Base-by-base conservation (phyloP, 2,329 filamentous ascomycete genomes). In the Claviceps spartinae region DNA sequence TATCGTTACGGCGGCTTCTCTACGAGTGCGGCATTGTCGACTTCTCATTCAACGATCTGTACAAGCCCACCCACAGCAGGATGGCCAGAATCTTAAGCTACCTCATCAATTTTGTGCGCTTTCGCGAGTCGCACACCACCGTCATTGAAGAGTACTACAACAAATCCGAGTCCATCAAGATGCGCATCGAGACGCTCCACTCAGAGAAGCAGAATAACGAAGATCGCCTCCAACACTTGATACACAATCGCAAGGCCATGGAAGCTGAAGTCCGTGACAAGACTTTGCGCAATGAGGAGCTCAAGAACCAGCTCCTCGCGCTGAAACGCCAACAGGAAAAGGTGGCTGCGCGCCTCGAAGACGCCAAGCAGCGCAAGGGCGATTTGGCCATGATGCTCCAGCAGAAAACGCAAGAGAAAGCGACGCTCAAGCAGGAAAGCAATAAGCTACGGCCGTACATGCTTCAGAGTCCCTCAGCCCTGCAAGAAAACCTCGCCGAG, bases 21-120 rank as follows among this genome's bases (percentile, higher is more conserved):
- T 72, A 82, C 54, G 88, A 91, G 74, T 97, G 93, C 65, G 89
- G 89, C 47, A 87, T 98, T 60, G 84, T 83, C 55, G 93, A 98
- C 68, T 95, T 98, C 62, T 88, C 86, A 38, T 95, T 97, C 69
- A 83, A 83, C 54, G 93, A 98, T 66, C 74, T 98, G 5, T 91
- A 94, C 65, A 86, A 85, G 65, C 93, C 93, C 16, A 95, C 88
- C 1, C 87, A 94, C 64, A 85, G 88, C 53, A 86, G 93, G 45
- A 78, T 97, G 14, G 85, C 91, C 62, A 95, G 93, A 72, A 94
- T 97, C 62, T 93, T 98, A 66, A 95, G 88, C 58, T 96, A 96
- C 69, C 80, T 97, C 57, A 98, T 98, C 74, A 98, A 98, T 70
- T 98, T 98, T 69, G 90, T 97, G 59, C 83, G 93, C 50, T 98